A percentile compares a stretch with the other conserved stretches of the same genome.
Conservation (phyloP, 2,329 filamentous ascomycete genomes). For the Sarocladium oryzae region DNA sequence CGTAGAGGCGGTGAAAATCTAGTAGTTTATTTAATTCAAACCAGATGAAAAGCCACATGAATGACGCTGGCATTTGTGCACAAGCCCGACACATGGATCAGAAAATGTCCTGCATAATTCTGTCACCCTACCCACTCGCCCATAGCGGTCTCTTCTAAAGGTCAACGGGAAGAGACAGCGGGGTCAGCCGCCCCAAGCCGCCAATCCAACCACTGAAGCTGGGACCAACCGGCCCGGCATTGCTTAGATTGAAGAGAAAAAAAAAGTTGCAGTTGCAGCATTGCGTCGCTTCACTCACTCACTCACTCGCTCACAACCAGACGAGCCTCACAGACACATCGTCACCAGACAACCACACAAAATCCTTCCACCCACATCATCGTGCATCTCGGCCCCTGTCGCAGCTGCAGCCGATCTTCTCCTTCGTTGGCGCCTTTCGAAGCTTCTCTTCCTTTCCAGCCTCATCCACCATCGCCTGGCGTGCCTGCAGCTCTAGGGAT, state of each 20-base stretch:
- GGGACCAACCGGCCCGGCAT: background rate
- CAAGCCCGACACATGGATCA: too few relatives aligned
- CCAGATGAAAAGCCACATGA: too few relatives aligned
- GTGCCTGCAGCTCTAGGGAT: background rate
- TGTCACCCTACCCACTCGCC: background rate
- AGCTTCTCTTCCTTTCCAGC: background rate
- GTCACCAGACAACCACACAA: background rate
- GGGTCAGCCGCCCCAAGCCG: background rate
- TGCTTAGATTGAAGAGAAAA: background rate
- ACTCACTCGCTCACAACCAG: background rate
- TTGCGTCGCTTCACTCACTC: constrained; percentile 4
- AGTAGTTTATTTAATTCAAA: too few relatives aligned
- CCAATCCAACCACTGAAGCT: background rate
- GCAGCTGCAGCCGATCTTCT: background rate
- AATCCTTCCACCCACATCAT: constrained; percentile 3
- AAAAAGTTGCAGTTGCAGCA: constrained; percentile 3
- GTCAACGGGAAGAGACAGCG: background rate
- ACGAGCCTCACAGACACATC: constrained; percentile 1
- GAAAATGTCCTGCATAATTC: too few relatives aligned
- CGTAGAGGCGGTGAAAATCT: too few relatives aligned
- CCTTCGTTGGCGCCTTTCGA: background rate
- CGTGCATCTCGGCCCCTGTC: constrained; percentile 5
- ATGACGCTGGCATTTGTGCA: too few relatives aligned
- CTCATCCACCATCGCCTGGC: background rate
- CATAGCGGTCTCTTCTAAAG: too few relatives aligned